Conservation (phyloP, 805 yeast species). For the Cyberlindnera subsufficiens region DNA sequence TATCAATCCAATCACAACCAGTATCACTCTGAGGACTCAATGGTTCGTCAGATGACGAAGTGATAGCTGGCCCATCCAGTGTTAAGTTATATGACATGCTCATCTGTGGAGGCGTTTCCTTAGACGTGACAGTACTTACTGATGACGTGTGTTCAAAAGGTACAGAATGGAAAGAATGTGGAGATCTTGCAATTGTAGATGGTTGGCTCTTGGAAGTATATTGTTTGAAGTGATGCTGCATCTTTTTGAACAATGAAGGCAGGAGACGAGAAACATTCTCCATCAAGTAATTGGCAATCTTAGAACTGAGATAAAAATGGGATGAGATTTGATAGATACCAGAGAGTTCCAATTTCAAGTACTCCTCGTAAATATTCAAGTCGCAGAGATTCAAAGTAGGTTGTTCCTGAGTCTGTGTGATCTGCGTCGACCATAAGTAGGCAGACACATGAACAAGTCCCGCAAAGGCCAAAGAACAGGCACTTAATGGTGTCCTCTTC, state of each 20-base stretch:
- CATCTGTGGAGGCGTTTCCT: conserved; percentile 1
- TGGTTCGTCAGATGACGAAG: conserved; percentile 5
- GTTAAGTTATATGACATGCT: conserved; percentile 13
- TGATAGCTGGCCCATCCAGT: not conserved
- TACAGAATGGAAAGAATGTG: conserved; percentile 1
- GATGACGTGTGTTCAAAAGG: not conserved
- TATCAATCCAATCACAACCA: conserved; percentile 56
- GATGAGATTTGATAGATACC: conserved; percentile 43
- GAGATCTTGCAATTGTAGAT: conserved; percentile 5
- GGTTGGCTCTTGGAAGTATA: conserved; percentile 6
- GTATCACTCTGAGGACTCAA: conserved; percentile 30
- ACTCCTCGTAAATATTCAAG: conserved; percentile 35
- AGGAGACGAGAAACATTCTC: conserved; percentile 38
- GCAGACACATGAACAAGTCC: conserved; percentile 47
- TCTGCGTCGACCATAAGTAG: conserved; percentile 45
- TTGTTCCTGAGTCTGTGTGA: conserved; percentile 17
- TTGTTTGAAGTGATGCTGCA: conserved; percentile 27
- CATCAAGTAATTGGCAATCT: conserved; percentile 39
- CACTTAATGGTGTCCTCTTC: conserved; percentile 44
- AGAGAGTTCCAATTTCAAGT: conserved; percentile 41
- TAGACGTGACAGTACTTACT: not conserved
- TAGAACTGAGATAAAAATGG: conserved; percentile 47
- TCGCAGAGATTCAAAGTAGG: conserved; percentile 14
- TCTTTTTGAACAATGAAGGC: conserved; percentile 34
- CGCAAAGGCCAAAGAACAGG: conserved; percentile 49